Conservation (phyloP, 2,329 filamentous ascomycete species). For the Amauroascus verrucosus region DNA sequence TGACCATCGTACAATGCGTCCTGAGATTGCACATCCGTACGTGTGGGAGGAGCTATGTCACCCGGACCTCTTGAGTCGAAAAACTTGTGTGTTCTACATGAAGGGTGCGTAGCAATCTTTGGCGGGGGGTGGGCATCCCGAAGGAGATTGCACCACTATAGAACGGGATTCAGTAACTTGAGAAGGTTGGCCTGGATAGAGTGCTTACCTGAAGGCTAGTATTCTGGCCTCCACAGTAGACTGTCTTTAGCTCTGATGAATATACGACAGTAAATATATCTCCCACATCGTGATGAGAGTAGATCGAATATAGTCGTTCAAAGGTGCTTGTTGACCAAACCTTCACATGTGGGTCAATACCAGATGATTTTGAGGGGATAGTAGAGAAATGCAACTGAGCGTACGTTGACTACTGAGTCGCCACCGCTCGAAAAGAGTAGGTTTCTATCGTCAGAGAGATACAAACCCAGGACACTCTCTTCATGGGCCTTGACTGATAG, state of each 20-base stretch:
- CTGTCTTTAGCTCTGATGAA: slow-evolving; percentile 64
- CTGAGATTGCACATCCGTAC: slow-evolving; percentile 48
- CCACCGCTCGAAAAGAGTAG: slow-evolving; percentile 87
- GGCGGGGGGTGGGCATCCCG: slow-evolving; percentile 53
- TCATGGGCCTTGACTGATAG: slow-evolving; percentile 77
- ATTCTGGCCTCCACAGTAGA: slow-evolving; percentile 90
- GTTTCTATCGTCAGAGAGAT: slow-evolving; percentile 61
- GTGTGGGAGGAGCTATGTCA: slow-evolving; percentile 65
- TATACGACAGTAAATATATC: slow-evolving; percentile 95
- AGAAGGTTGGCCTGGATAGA: neutral
- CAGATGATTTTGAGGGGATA: neutral
- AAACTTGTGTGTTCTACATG: slow-evolving; percentile 71
- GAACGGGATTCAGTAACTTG: slow-evolving; percentile 18
- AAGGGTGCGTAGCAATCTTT: slow-evolving; percentile 59
- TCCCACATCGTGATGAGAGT: slow-evolving; percentile 86
- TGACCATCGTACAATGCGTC: slow-evolving; percentile 47
- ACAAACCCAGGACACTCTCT: slow-evolving; percentile 78
- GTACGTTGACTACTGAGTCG: slow-evolving; percentile 79
- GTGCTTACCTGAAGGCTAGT: slow-evolving; percentile 63
- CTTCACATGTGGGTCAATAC: slow-evolving; percentile 24
- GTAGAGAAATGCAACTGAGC: slow-evolving; percentile 12
- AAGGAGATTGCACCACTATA: slow-evolving; percentile 65
- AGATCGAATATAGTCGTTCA: slow-evolving; percentile 73
- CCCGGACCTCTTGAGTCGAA: slow-evolving; percentile 86
- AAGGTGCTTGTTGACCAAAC: slow-evolving; percentile 75